Percentiles rank a stretch among this genome's conserved stretches.
Conservation (phyloP, 768 basidiomycete genomes). For the Podaxis rugospora region DNA sequence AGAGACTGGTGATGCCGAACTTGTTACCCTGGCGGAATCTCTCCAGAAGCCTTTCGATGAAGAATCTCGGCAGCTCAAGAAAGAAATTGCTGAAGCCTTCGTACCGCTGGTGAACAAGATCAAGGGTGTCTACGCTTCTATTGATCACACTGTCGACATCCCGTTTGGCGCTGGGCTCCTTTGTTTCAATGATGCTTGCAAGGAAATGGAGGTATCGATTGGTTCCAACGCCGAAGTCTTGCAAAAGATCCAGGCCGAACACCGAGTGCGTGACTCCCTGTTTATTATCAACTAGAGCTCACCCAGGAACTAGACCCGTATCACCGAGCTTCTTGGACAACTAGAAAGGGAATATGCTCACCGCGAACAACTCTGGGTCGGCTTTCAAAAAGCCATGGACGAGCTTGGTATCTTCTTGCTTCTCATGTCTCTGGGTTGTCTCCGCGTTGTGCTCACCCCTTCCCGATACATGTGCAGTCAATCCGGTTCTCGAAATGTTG, state of each 20-base stretch:
- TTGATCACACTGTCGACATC: conserved; percentile 35
- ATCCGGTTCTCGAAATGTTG: conserved; percentile 35
- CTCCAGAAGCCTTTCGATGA: conserved; percentile 38
- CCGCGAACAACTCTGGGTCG: conserved; percentile 47
- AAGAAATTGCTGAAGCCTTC: conserved; percentile 37
- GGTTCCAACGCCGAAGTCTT: conserved; percentile 39
- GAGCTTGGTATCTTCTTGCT: conserved; percentile 37
- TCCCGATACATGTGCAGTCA: conserved; percentile 29
- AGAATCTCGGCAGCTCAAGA: conserved; percentile 32
- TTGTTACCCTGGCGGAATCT: conserved; percentile 33
- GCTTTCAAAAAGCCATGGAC: conserved; percentile 39
- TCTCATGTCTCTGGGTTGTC: background rate
- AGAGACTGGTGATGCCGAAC: conserved; percentile 24
- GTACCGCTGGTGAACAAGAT: conserved; percentile 48
- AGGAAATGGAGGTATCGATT: conserved; percentile 37
- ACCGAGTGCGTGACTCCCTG: conserved; percentile 33
- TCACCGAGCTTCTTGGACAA: conserved; percentile 36
- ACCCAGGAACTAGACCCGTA: conserved; percentile 32
- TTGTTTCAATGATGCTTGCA: conserved; percentile 51
- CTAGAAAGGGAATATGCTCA: conserved; percentile 44
- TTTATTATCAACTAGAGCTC: background rate
- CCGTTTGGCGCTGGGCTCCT: conserved; percentile 39
- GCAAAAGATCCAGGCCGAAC: conserved; percentile 33
- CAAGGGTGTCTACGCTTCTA: conserved; percentile 30
- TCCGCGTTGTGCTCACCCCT: conserved; percentile 4